phyloP scores from a whole-genome alignment of 2,329 filamentous ascomycete species.

The Colletotrichum liriopes region DNA sequence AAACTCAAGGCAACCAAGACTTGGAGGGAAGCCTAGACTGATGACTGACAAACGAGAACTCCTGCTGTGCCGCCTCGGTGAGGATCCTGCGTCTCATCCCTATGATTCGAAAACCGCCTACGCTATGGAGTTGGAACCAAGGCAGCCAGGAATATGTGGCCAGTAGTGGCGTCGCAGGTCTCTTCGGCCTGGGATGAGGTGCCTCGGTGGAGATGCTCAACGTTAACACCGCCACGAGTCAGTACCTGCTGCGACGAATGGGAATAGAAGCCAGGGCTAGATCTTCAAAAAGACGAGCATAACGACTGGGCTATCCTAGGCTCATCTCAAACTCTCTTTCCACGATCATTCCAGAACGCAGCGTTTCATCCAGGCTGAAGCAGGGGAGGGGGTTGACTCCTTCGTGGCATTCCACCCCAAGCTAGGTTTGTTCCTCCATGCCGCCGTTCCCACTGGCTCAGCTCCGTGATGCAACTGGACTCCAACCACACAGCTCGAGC shows the following conservation, averaged over 20 bases:
- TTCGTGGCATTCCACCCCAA: background rate
- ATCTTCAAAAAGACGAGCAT: background rate
- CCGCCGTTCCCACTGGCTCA: background rate
- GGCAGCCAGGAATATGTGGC: background rate
- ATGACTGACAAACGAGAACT: background rate
- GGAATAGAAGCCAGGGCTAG: background rate
- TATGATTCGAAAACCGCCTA: conserved; percentile 18
- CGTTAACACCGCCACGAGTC: background rate
- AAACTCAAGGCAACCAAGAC: background rate
- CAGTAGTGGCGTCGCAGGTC: background rate
- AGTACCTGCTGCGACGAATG: conserved; percentile 9
- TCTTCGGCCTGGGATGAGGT: background rate
- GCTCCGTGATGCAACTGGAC: background rate
- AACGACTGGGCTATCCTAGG: conserved; percentile 24
- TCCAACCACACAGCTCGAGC: background rate
- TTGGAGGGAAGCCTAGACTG: background rate
- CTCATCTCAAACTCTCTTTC: conserved; percentile 29
- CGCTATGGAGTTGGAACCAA: background rate
- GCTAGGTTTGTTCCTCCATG: background rate
- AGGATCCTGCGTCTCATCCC: conserved; percentile 24
- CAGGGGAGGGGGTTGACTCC: background rate
- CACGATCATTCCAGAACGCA: conserved; percentile 32
- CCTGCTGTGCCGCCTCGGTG: conserved; percentile 13
- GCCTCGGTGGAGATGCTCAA: background rate
- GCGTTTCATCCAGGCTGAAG: conserved; percentile 34